phyloP scores from a whole-genome alignment of 2,329 filamentous ascomycete species.

The Leptodontidium sp. region DNA sequence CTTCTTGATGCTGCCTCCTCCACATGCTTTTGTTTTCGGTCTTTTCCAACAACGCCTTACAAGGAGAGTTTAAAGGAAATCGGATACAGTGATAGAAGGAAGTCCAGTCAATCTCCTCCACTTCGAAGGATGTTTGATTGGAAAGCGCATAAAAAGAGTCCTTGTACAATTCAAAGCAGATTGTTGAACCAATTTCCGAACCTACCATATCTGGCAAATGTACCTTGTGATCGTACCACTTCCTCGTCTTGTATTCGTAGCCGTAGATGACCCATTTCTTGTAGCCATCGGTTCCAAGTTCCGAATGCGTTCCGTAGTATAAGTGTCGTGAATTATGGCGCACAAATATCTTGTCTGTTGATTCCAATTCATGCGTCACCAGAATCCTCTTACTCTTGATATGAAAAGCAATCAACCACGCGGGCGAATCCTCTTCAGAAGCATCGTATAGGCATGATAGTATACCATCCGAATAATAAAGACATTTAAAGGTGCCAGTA shows the following conservation, averaged over 20 bases:
- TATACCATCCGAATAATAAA: slow-evolving; percentile 65
- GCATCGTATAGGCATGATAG: slow-evolving; percentile 65
- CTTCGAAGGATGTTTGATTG: slow-evolving; percentile 67
- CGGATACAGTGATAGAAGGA: slow-evolving; percentile 75
- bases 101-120: slow-evolving; percentile 70
- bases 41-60: slow-evolving; percentile 50
- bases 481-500: slow-evolving; percentile 59
- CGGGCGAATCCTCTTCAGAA: slow-evolving; percentile 47
- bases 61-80: slow-evolving; percentile 62
- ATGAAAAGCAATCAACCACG: slow-evolving; percentile 63
- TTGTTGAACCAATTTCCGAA: slow-evolving; percentile 68
- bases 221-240: slow-evolving; percentile 55
- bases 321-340: slow-evolving; percentile 68
- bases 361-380: slow-evolving; percentile 52
- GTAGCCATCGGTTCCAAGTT: slow-evolving; percentile 59
- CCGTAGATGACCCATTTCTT: slow-evolving; percentile 70
- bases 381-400: slow-evolving; percentile 52
- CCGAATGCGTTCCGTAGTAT: slow-evolving; percentile 71
- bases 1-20: slow-evolving; percentile 73
- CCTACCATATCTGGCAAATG: slow-evolving; percentile 67
- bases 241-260: slow-evolving; percentile 54
- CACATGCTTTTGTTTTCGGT: slow-evolving; percentile 61
- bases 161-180: slow-evolving; percentile 76
- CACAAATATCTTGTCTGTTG: slow-evolving; percentile 68
- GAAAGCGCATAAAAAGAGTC: slow-evolving; percentile 74